These are phyloP conservation scores for Lenzites betulinus DNA, from an alignment of 768 basidiomycete species.

Conservation along the genomic window DNA sequence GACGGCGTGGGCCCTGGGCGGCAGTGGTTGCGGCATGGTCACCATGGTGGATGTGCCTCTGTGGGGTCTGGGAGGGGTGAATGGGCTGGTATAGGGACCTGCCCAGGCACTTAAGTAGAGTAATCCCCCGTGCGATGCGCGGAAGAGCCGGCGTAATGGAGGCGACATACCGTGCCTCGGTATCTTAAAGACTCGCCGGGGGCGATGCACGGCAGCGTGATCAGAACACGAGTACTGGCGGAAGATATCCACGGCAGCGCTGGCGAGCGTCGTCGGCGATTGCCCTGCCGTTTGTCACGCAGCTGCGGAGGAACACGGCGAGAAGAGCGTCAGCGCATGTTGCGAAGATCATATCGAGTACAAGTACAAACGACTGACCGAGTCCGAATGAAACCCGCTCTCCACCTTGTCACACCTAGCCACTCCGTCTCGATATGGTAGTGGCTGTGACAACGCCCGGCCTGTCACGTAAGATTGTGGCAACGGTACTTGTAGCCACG, in stretches of 20 bases:
- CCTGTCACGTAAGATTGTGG: conserved; percentile 9
- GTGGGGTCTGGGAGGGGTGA: not conserved
- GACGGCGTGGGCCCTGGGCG: not conserved
- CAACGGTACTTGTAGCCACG: not conserved
- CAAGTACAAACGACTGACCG: not conserved
- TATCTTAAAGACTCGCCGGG: not conserved
- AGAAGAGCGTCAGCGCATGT: not conserved
- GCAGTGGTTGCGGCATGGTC: conserved; percentile 4
- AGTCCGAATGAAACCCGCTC: not conserved
- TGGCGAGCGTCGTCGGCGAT: not conserved
- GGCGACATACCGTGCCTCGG: not conserved
- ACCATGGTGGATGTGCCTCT: not conserved
- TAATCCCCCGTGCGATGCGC: not conserved
- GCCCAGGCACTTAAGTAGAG: not conserved
- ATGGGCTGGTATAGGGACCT: not conserved
- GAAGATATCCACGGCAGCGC: not conserved
- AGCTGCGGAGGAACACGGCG: not conserved
- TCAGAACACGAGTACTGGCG: conserved; percentile 4
- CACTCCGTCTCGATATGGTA: not conserved
- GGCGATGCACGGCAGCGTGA: conserved; percentile 11
- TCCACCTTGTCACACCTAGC: not conserved
- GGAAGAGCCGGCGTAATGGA: not conserved
- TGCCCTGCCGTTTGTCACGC: not conserved
- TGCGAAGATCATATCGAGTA: no score
- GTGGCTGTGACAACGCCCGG: conserved; percentile 5